These are phyloP conservation scores for Rhodotorula sp. DNA, from an alignment of 1,284 basidiomycete species.

Conservation along the genomic window DNA sequence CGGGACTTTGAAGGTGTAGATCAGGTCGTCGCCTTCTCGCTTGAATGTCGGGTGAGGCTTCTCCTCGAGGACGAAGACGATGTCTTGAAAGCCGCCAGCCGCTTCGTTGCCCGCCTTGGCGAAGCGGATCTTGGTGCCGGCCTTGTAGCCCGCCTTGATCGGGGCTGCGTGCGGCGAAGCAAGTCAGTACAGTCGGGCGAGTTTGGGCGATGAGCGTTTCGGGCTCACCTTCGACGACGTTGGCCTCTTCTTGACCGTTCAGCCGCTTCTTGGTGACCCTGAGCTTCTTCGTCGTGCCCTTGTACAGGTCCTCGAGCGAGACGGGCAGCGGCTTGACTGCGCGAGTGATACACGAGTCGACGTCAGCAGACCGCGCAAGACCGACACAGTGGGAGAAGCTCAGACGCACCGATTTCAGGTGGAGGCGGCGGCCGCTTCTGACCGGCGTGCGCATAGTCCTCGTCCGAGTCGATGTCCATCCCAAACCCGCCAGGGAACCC, in stretches of 20 bases:
- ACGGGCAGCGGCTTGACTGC: constrained; percentile 71
- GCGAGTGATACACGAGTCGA: not conserved
- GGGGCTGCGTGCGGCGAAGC: constrained; percentile 51
- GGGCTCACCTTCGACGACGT: constrained; percentile 61
- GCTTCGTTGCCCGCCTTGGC: constrained; percentile 82
- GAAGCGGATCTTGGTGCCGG: constrained; percentile 87
- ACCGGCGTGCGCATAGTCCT: constrained; percentile 14
- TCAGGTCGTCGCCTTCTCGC: constrained; percentile 77
- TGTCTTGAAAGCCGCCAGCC: constrained; percentile 66
- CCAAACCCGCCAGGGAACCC: constrained; percentile 39
- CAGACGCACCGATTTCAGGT: constrained; percentile 22
- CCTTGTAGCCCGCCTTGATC: constrained; percentile 68
- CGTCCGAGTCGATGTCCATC: constrained; percentile 43
- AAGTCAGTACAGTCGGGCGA: not conserved
- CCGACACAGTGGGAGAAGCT: not conserved
- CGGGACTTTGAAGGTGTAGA: constrained; percentile 63
- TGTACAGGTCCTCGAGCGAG: constrained; percentile 86
- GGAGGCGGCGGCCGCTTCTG: constrained; percentile 19
- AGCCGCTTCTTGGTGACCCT: constrained; percentile 76
- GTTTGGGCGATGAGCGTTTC: not conserved
- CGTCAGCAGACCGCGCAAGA: not conserved
- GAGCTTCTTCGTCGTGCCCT: constrained; percentile 81
- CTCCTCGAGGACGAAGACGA: constrained; percentile 84
- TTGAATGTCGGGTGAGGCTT: constrained; percentile 70
- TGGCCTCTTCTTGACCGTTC: constrained; percentile 77